Evolutionary conservation across 306 rosid genomes (phyloP), one percentile per base, ranked within the genome.

Genomic region (Sphenostylis stenocarpa): DNA sequence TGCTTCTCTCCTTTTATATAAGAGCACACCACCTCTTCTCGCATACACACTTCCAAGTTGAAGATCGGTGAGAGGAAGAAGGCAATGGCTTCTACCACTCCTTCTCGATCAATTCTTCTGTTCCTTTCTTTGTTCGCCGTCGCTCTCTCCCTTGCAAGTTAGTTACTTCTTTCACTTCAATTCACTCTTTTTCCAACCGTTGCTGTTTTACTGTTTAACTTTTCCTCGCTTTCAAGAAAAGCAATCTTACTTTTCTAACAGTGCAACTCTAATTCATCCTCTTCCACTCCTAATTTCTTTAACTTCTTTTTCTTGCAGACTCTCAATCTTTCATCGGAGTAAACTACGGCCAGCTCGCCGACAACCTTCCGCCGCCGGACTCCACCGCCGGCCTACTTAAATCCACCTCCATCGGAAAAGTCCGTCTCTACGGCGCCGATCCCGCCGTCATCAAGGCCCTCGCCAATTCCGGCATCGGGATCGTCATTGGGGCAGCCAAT

Each of bases 251-350:
- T 80, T 77, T 76, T 13, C 53, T 52, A 26, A 2, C 14, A 23
- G 11, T 39, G 5, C 15, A 65, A 38, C 51, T 14, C 20, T 38
- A 23, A 48, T n/a, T n/a, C n/a, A n/a, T 36, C 17, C 21, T 31
- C 34, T 3, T 31, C 3, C 5, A 3, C 39, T 6, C 39, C 39
- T 6, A 15, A 51, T 43, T 62, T 43, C 63, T 52, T 73, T 64
- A 43, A 16, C 9, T n/a, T 6, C 7, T 61, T 75, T 0, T 21
- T 73, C 73, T 80, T 77, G 28, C 97, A 95, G 99, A 80, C 2
- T 89, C 97, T 1, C 92, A 95, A 55, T 85, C 97, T 9, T 92
- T 92, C 76, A 49, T 95, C 66, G 99, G 97, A n/a, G 85, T 95
- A 13, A 95, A 92, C 83, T 95, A 90, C 53, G 99, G 97, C 61